These are phyloP conservation scores for Amphicarpaea edgeworthii DNA, from an alignment of 306 rosid genomes.

Conservation along the genomic window DNA sequence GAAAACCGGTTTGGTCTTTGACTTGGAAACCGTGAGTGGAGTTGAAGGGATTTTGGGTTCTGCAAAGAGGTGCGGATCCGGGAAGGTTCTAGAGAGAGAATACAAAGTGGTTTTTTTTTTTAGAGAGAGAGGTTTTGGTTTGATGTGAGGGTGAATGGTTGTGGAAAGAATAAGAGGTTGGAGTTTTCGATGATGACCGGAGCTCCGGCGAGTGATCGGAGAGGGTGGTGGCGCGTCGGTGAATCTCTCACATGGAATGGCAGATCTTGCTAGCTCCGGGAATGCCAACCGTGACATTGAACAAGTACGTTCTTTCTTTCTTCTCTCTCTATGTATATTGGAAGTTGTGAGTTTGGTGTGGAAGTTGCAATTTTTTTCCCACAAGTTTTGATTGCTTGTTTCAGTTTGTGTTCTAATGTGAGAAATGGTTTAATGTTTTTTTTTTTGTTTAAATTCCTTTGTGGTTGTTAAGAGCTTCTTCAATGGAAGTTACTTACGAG, in stretches of 20 bases:
- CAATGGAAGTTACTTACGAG: not conserved
- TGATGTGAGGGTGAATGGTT: slow-evolving; percentile 77
- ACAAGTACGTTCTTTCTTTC: slow-evolving; percentile 70
- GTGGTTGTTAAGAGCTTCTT: not conserved
- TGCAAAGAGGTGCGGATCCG: slow-evolving; percentile 60
- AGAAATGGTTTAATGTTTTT: not conserved
- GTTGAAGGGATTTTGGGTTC: slow-evolving; percentile 48
- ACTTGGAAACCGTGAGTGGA: slow-evolving; percentile 53
- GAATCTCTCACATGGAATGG: slow-evolving; percentile 92
- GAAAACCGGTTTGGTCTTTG: slow-evolving; percentile 42
- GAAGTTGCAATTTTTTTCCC: slow-evolving; percentile 17
- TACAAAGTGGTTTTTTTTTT: slow-evolving; percentile 37
- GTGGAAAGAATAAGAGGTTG: slow-evolving; percentile 64
- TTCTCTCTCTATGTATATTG: slow-evolving; percentile 27
- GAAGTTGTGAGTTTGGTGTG: slow-evolving; percentile 4
- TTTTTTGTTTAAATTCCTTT: not conserved
- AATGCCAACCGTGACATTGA: slow-evolving; percentile 94
- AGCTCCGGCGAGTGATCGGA: slow-evolving; percentile 79
- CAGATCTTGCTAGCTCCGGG: slow-evolving; percentile 95
- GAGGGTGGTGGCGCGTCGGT: slow-evolving; percentile 90
- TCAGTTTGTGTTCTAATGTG: slow-evolving; percentile 14
- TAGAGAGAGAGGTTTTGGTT: slow-evolving; percentile 42
- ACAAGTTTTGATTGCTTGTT: slow-evolving; percentile 29
- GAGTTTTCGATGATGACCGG: slow-evolving; percentile 88
- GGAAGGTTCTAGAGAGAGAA: slow-evolving; percentile 44